Base-by-base conservation (phyloP, 306 rosid genomes). In the Nissolia schottii region DNA sequence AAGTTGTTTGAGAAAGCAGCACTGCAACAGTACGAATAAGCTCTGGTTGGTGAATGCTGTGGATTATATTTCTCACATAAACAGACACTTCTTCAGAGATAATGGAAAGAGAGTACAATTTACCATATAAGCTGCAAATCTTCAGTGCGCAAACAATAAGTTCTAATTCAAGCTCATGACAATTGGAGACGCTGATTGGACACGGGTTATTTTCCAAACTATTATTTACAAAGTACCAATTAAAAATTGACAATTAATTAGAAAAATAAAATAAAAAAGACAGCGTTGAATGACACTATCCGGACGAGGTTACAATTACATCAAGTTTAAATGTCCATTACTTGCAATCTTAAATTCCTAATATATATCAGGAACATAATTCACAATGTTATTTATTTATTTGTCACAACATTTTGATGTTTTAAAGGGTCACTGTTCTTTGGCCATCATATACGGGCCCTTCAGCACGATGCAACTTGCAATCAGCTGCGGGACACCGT, bases 381-480 rank as follows among this genome's bases (percentile, higher is more conserved):
- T 61, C 45, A 37, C 3, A 8, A 28, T 35, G 31, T 16, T 40
- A 12, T 43, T 43, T 14, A 2, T 65, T 11, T 13, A 59, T 20
- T 58, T 57, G 48, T 34, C 48, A 48, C 23, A 76, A 67, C 22
- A 20, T 76, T 45, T 12, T 19, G 5, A 62, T 62, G 2, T 62
- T 37, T n/a, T 38, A 32, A 41, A 22, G 9, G 9, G 34, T 7
- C 64, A 53, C 22, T 20, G 54, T 45, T 24, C 28, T 29, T 64
- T 57, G 35, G 7, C 64, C 25, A 60, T 41, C 53, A 38, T 76
- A 59, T 35, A 57, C 1, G 71, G 63, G 43, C 49, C 64, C 53
- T 60, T 68, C 53, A 48, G 64, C 45, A 67, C 67, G 63, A 32
- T 67, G 70, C 75, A 67, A 76, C 59, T 49, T 70, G 65, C 48